Conservation (phyloP, 305 asterid species). For the Monarda citriodora region DNA sequence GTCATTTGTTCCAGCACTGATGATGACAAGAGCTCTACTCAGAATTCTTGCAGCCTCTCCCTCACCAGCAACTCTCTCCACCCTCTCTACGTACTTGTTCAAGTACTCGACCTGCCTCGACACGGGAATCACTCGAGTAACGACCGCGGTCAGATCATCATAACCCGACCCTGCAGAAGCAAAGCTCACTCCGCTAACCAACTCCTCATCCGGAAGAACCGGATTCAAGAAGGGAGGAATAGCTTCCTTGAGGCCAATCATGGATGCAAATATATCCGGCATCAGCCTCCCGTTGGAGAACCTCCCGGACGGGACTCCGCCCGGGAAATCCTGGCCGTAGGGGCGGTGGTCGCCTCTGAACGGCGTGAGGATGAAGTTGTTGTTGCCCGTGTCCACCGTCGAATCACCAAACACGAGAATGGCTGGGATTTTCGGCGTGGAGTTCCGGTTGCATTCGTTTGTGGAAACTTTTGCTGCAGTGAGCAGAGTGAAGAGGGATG, state of each 20-base stretch:
- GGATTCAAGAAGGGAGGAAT: slow-evolving; percentile 72
- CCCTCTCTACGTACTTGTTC: slow-evolving; percentile 33
- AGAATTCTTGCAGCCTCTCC: slow-evolving; percentile 34
- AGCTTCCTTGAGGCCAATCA: slow-evolving; percentile 53
- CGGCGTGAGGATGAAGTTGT: slow-evolving; percentile 56
- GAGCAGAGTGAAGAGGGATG: slow-evolving; percentile 9
- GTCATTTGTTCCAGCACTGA: slow-evolving; percentile 79
- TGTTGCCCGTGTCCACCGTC: slow-evolving; percentile 68
- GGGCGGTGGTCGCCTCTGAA: slow-evolving; percentile 62
- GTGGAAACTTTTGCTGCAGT: slow-evolving; percentile 9
- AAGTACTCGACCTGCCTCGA: slow-evolving; percentile 40
- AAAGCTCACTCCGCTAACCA: slow-evolving; percentile 65
- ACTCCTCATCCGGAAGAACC: slow-evolving; percentile 38
- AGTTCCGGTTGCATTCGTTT: slow-evolving; percentile 12
- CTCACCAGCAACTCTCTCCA: slow-evolving; percentile 39
- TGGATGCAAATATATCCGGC: slow-evolving; percentile 66
- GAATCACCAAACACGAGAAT: slow-evolving; percentile 77
- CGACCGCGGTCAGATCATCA: slow-evolving; percentile 60
- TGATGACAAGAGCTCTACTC: slow-evolving; percentile 41
- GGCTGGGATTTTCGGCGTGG: slow-evolving; percentile 39
- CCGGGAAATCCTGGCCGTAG: slow-evolving; percentile 56
- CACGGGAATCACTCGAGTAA: slow-evolving; percentile 51
- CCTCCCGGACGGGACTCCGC: slow-evolving; percentile 54
- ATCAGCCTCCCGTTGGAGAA: slow-evolving; percentile 78
- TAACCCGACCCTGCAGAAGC: slow-evolving; percentile 86